phyloP scores from a whole-genome alignment of 148 eudicot genomes.

The Polygonum maritimum region DNA sequence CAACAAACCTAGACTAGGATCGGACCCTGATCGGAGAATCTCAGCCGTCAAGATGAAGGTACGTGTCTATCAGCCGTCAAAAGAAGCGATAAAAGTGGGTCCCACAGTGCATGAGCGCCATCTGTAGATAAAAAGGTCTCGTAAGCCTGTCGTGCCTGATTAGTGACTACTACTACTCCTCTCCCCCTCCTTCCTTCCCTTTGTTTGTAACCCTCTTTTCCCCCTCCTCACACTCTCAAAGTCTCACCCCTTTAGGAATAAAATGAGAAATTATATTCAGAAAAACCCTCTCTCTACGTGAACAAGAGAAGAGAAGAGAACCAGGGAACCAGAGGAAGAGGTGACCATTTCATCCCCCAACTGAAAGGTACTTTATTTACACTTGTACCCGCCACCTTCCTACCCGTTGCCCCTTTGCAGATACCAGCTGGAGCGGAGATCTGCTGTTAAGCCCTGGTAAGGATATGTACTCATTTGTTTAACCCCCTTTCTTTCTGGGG shows the following conservation, averaged over 20 bases:
- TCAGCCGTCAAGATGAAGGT: conserved; percentile 14
- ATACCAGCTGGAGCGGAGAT: neutral
- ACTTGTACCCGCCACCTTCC: neutral
- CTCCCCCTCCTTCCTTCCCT: neutral
- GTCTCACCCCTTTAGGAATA: neutral
- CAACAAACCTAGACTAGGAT: conserved; percentile 6
- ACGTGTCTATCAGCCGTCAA: conserved; percentile 11
- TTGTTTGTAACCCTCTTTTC: conserved; percentile 10
- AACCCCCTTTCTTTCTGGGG: neutral
- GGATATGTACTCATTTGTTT: neutral
- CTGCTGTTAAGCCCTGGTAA: neutral
- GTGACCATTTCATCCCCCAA: conserved; percentile 18
- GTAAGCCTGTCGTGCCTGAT: conserved; percentile 6
- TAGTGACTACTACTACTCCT: neutral
- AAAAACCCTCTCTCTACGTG: neutral
- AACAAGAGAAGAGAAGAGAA: conserved; percentile 4
- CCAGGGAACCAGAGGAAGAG: neutral
- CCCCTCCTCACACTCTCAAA: neutral
- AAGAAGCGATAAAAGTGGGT: conserved; percentile 15
- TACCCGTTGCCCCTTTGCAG: neutral
- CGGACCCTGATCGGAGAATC: conserved; percentile 8
- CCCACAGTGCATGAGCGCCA: conserved; percentile 22
- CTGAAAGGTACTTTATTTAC: neutral
- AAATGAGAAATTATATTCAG: neutral
- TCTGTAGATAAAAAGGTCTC: conserved; percentile 15